phyloP scores from a whole-genome alignment of 768 basidiomycete species.

The Tricholoma furcatifolium region DNA sequence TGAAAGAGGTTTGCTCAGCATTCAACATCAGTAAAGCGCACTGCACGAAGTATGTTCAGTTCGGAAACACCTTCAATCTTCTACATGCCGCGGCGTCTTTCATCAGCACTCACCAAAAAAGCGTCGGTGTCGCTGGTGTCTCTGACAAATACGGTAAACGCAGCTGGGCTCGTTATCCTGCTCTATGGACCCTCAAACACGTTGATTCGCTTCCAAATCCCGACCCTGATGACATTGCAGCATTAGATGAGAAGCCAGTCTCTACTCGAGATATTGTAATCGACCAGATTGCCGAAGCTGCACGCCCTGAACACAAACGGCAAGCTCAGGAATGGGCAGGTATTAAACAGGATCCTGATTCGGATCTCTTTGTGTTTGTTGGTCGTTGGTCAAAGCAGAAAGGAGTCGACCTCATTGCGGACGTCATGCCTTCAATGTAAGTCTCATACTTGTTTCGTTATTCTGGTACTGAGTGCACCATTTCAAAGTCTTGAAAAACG shows the following conservation, averaged over 20 bases:
- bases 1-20: slow-evolving; percentile 97
- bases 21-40: slow-evolving; percentile 97
- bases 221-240: slow-evolving; percentile 92
- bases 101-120: slow-evolving; percentile 92
- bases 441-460: slow-evolving; percentile 27
- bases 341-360: slow-evolving; percentile 85
- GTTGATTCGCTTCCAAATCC: slow-evolving; percentile 96
- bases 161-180: slow-evolving; percentile 95
- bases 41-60: slow-evolving; percentile 96
- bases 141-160: slow-evolving; percentile 98
- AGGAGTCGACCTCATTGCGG: slow-evolving; percentile 95
- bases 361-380: slow-evolving; percentile 93
- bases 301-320: slow-evolving; percentile 86
- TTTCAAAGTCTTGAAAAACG: slow-evolving; percentile 74
- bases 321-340: slow-evolving; percentile 96
- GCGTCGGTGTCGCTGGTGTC: slow-evolving; percentile 91
- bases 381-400: slow-evolving; percentile 99
- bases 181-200: slow-evolving; percentile 92
- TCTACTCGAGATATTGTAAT: slow-evolving; percentile 71
- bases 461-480: slow-evolving; percentile 4
- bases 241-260: slow-evolving; percentile 77
- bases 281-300: slow-evolving; percentile 82
- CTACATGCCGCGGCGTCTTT: slow-evolving; percentile 91
- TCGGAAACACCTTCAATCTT: slow-evolving; percentile 96
- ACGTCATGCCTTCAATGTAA: slow-evolving; percentile 87